Percentiles rank a stretch among this genome's conserved stretches.
phyloP scores from a whole-genome alignment of 345 rosid species.

The Ricinus communis region DNA sequence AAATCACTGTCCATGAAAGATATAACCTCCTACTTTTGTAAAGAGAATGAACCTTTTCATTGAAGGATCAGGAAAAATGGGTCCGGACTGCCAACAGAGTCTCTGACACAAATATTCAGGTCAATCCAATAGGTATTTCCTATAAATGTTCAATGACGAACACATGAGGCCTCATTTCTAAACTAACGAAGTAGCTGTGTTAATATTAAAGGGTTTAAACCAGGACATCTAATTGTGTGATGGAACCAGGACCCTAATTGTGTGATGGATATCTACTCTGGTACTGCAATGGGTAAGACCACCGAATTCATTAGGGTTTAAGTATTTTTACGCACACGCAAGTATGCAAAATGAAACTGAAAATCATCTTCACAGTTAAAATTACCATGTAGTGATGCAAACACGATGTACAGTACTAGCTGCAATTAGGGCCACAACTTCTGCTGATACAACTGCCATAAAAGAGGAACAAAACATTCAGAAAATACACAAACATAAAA shows the following conservation, averaged over 20 bases:
- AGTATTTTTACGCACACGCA: neutral
- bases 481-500: constrained; percentile 1
- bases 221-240: neutral
- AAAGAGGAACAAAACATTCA: neutral
- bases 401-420: constrained; percentile 78
- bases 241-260: too few relatives aligned
- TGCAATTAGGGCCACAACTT: constrained; percentile 63
- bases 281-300: neutral
- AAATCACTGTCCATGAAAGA: too few relatives aligned
- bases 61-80: too few relatives aligned
- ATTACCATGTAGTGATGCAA: constrained; percentile 85
- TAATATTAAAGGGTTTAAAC: neutral
- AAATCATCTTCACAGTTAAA: neutral
- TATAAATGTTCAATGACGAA: neutral
- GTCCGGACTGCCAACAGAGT: neutral
- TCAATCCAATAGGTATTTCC: neutral
- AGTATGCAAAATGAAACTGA: neutral
- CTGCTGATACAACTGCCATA: constrained; percentile 65
- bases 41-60: too few relatives aligned
- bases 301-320: neutral
- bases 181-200: neutral
- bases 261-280: too few relatives aligned
- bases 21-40: too few relatives aligned
- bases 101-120: neutral
- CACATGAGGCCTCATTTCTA: neutral